These are phyloP conservation scores for Lolium perenne DNA, from an alignment of 176 grass and related monocot genomes.

Conservation along the genomic window DNA sequence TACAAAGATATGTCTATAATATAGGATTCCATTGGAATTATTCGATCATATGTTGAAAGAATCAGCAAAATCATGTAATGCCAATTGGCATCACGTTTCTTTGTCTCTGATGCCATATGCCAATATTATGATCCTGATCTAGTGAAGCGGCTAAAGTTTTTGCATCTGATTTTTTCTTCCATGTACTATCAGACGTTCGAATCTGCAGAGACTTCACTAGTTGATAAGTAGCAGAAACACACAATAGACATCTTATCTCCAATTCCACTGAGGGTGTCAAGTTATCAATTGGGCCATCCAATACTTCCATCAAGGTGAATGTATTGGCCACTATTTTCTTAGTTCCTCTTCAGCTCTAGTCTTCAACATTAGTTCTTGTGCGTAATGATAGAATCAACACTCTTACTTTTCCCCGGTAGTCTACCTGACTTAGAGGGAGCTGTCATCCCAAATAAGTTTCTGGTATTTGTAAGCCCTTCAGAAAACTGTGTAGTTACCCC, in stretches of 20 bases:
- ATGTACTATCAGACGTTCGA: constrained; percentile 49
- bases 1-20: background rate
- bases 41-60: background rate
- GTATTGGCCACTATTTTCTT: background rate
- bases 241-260: background rate
- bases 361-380: constrained; percentile 1
- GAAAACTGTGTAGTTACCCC: background rate
- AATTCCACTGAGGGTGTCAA: background rate
- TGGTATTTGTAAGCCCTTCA: background rate
- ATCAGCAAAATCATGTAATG: constrained; percentile 24
- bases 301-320: background rate
- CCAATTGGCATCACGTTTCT: constrained; percentile 13
- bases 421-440: background rate
- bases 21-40: background rate
- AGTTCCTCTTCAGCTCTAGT: background rate
- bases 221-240: background rate
- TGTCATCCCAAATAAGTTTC: background rate
- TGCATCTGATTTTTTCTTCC: constrained; percentile 55
- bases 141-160: constrained; percentile 47
- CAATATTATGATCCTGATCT: constrained; percentile 39
- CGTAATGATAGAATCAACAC: background rate
- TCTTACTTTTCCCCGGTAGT: background rate
- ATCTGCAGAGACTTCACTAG: constrained; percentile 37
- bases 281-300: constrained; percentile 22
- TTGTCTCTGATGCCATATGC: constrained; percentile 27